These are phyloP conservation scores for Tylopilus sp. DNA, from an alignment of 1,284 basidiomycete species.

Conservation along the genomic window DNA sequence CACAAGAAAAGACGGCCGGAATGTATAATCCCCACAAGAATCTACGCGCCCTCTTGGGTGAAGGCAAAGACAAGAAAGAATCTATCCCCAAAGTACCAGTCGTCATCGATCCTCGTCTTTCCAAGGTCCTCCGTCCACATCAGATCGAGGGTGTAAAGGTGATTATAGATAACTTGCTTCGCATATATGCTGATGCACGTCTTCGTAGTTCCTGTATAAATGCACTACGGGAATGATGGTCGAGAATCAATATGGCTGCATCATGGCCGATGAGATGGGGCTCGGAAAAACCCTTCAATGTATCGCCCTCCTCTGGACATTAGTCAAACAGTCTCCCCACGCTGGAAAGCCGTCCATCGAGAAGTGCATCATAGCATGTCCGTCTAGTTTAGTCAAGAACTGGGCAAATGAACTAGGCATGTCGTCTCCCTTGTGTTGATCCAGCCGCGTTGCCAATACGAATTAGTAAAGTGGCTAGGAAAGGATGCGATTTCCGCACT, in stretches of 20 bases:
- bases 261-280: conserved; percentile 99
- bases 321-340: conserved; percentile 94
- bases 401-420: conserved; percentile 96
- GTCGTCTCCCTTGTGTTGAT: conserved; percentile 19
- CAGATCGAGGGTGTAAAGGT: conserved; percentile 98
- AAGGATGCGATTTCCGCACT: conserved; percentile 75
- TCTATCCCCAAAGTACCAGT: conserved; percentile 84
- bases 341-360: conserved; percentile 86
- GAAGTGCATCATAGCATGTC: conserved; percentile 97
- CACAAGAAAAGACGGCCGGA: conserved; percentile 59
- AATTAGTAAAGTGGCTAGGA: conserved; percentile 86
- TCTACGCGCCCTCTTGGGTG: conserved; percentile 78
- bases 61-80: conserved; percentile 63
- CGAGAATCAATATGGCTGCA: conserved; percentile 91
- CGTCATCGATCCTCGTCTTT: conserved; percentile 87
- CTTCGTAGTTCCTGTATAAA: conserved; percentile 81
- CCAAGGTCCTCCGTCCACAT: conserved; percentile 90
- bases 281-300: conserved; percentile 95
- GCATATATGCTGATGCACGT: conserved; percentile 11
- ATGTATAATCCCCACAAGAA: conserved; percentile 91
- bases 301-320: conserved; percentile 92
- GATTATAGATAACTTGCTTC: conserved; percentile 17
- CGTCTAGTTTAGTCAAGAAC: conserved; percentile 93
- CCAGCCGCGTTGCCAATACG: conserved; percentile 1
- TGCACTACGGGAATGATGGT: conserved; percentile 92